Evolutionary conservation across 106 monocot species (phyloP).

Genomic region (Narthecium ossifragum): DNA sequence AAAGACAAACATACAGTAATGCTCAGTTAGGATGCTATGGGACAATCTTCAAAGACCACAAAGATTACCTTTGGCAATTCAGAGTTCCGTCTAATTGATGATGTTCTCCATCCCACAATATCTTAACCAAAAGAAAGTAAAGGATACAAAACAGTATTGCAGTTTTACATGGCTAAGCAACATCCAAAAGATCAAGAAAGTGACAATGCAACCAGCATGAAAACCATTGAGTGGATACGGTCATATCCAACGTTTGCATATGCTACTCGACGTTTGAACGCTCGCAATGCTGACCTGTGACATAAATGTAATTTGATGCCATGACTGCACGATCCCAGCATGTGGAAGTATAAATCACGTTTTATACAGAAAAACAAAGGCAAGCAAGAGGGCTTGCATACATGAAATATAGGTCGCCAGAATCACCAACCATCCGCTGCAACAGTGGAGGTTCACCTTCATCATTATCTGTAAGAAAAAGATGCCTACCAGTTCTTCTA

Average conservation of each 20-base stretch:
- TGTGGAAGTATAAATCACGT: neutral
- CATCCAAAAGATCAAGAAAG: neutral
- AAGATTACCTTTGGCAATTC: conserved; percentile 85
- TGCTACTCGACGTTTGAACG: conserved; percentile 71
- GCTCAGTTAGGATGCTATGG: too few species aligned
- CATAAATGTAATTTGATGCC: conserved; percentile 8
- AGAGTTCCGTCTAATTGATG: conserved; percentile 86
- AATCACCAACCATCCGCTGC: conserved; percentile 80
- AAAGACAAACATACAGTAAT: too few species aligned
- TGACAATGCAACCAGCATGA: neutral
- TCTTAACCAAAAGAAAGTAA: conserved; percentile 40
- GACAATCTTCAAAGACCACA: too few species aligned
- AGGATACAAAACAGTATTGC: conserved; percentile 14
- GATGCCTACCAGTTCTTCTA: conserved; percentile 89
- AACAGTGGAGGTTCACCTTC: conserved; percentile 65
- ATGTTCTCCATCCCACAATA: conserved; percentile 99
- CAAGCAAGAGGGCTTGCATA: conserved; percentile 20
- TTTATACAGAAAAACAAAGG: neutral
- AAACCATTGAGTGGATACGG: conserved; percentile 60
- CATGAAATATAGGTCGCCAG: conserved; percentile 78
- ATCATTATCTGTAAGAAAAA: conserved; percentile 84
- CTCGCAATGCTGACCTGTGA: conserved; percentile 74
- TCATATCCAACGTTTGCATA: conserved; percentile 90
- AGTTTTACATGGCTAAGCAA: neutral
- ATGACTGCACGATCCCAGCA: neutral